Base-by-base conservation (phyloP, 768 basidiomycete genomes). In the Psilocybe cyanescens region DNA sequence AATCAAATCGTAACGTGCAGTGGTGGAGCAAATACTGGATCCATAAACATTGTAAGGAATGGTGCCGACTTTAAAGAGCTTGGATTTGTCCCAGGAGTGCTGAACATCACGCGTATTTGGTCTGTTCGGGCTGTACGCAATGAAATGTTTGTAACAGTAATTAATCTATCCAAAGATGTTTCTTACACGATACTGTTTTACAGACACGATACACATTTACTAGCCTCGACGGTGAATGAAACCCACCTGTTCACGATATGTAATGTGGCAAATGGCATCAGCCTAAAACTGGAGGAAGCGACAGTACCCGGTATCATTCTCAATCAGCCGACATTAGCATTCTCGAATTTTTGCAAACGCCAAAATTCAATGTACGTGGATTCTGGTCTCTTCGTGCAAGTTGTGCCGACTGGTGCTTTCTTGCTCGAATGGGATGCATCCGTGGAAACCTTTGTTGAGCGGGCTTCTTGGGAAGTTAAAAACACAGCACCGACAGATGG, bases 1-100 rank as follows among this genome's bases (percentile, higher is more conserved):
- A 80, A 79, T n/a, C 88, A 91, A 71, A 84, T 96, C 45, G 86
- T 97, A 3, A 93, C 94, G 1, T 93, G 92, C 67, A 95, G 93
- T 3, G 95, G 95, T 4, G 90, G 86, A 1, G 81, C 81, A 52
- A 92, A 86, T 63, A 84, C 86, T 2, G 95, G 95, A 2, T 87
- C 89, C 8, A 68, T 97, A 14, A 88, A 90, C 51, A 74, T 95
- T 31, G 81, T 97, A 17, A 81, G 92, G 62, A 92, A 87, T 58
- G 95, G 95, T 2, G 92, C 93, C 5, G 90, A 92, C 65, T 89
- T 94, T 70, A 79, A 85, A 58, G 88, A 90, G 66, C 67, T 84
- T 9, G 89, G 87, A 0, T 72, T 75, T 30, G 68, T 92, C 5
- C 80, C 83, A 4, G 88, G 88, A 0, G 65, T 94, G 49, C 71